Base-by-base conservation (phyloP, 2,329 filamentous ascomycete species). In the Rhinocladiella similis region DNA sequence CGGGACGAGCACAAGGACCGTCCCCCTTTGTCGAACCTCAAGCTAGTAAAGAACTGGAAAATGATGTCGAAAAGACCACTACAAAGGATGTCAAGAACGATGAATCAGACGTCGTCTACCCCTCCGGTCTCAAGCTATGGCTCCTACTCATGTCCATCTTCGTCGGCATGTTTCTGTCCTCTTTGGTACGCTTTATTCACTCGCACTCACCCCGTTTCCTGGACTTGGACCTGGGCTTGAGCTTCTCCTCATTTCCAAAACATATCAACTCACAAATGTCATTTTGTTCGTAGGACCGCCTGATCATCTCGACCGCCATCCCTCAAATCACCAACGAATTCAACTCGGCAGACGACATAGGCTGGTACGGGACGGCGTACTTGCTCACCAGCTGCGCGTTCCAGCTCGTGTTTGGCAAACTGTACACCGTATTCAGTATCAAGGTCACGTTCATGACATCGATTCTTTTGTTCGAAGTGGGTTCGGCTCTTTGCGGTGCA, bases 351-450 rank as follows among this genome's bases (percentile, higher is more conserved):
- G 66, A 70, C 13, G 76, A 80, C 53, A 70, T 79, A 9, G 76
- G 76, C 35, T 80, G 77, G 77, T 80, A 80, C 60, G 74, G 75
- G 35, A 75, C 71, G 47, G 68, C 74, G 3, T 78, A 77, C 58
- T 64, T 77, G n/a, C 65, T 80, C 22, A 76, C 77, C 1, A 71
- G 68, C 5, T 74, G 71, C 54, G 70, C 73, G 3, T 70, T 77
- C 51, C 72, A 73, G 36, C 63, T 77, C 12, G 66, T 71, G 3
- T 77, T 75, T 49, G 76, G 76, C 36, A 73, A 74, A 61, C 53
- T 77, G 1, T 77, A 76, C 64, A 73, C 69, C 0, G 72, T 75
- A 64, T 76, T 72, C 60, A 68, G 70, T 3, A 65, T 73, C 46
- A 78, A 79, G 65, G 73, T 69, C 69, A 69, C 71, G 2, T 77